Evolutionary conservation across 108 stramenopile species (phyloP).

Genomic region (Cyclotella sp.): DNA sequence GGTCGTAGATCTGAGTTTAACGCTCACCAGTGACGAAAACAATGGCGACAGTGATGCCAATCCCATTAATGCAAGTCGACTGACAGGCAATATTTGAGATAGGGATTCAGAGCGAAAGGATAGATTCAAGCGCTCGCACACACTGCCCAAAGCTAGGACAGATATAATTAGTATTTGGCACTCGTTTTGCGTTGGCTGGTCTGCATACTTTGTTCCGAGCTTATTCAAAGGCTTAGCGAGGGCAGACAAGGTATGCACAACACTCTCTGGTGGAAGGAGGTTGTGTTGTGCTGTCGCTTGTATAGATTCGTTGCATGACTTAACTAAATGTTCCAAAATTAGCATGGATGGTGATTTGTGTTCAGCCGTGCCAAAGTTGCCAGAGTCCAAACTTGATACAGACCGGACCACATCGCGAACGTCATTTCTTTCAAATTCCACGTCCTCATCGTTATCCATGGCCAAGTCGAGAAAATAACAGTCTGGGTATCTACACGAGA

Average conservation of each 20-base stretch:
- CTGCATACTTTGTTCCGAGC: constrained; percentile 32
- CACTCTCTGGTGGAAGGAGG: constrained; percentile 62
- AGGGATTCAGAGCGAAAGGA: constrained; percentile 19
- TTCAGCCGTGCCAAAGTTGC: constrained; percentile 9
- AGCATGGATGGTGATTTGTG: constrained; percentile 39
- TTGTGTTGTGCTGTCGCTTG: constrained; percentile 15
- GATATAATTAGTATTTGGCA: constrained; percentile 18
- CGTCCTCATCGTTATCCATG: constrained; percentile 74
- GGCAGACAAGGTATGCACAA: constrained; percentile 75
- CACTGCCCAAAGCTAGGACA: constrained; percentile 19
- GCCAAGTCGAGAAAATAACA: constrained; percentile 69
- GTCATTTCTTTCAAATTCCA: constrained; percentile 87
- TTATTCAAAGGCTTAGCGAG: constrained; percentile 74
- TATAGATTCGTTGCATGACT: constrained; percentile 38
- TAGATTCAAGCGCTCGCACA: constrained; percentile 39
- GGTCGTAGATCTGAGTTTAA: not conserved
- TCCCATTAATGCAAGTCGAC: constrained; percentile 68
- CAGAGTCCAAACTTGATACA: constrained; percentile 46
- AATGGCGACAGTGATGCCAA: constrained; percentile 70
- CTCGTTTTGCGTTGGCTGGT: constrained; percentile 16
- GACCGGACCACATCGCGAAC: constrained; percentile 79
- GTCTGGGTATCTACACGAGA: constrained; percentile 68
- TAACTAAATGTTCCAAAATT: constrained; percentile 41
- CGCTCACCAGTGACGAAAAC: constrained; percentile 39
- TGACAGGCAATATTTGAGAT: constrained; percentile 55